Conservation (phyloP, 257 asterid species). For the Solanum piurae region DNA sequence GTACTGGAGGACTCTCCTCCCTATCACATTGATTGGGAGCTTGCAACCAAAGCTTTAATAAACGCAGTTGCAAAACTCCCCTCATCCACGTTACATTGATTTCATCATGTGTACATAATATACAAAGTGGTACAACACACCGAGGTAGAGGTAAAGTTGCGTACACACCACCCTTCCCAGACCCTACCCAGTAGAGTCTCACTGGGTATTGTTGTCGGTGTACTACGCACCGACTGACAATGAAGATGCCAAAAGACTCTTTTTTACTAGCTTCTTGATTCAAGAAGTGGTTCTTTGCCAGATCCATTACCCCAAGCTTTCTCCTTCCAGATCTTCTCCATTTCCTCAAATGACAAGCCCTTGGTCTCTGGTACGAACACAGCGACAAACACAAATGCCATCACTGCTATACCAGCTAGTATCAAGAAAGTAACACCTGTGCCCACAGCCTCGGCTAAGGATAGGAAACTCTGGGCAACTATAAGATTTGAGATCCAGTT, state of each 20-base stretch:
- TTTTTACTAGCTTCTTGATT: constrained; percentile 5
- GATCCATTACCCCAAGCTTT: constrained; percentile 37
- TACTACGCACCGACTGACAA: not conserved
- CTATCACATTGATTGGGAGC: not conserved
- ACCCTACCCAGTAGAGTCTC: not conserved
- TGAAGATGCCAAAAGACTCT: not conserved
- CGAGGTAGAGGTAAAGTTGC: not conserved
- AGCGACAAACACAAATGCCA: constrained; percentile 53
- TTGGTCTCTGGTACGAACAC: constrained; percentile 78
- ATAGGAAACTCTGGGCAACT: constrained; percentile 74
- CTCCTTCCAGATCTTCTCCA: constrained; percentile 74
- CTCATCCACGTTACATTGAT: not conserved
- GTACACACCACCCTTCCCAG: not conserved
- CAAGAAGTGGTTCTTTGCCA: constrained; percentile 36
- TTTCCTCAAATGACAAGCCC: constrained; percentile 81
- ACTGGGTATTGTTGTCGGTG: not conserved
- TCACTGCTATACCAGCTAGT: constrained; percentile 54
- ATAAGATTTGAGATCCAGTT: constrained; percentile 84
- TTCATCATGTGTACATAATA: not conserved
- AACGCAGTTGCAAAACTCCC: not conserved
- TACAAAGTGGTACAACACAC: not conserved
- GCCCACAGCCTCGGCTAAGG: constrained; percentile 56
- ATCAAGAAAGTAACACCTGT: constrained; percentile 61
- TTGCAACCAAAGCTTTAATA: not conserved
- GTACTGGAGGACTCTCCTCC: not conserved